Conservation (phyloP, 768 basidiomycete genomes). For the Phlebiopsis flavidoalba region DNA sequence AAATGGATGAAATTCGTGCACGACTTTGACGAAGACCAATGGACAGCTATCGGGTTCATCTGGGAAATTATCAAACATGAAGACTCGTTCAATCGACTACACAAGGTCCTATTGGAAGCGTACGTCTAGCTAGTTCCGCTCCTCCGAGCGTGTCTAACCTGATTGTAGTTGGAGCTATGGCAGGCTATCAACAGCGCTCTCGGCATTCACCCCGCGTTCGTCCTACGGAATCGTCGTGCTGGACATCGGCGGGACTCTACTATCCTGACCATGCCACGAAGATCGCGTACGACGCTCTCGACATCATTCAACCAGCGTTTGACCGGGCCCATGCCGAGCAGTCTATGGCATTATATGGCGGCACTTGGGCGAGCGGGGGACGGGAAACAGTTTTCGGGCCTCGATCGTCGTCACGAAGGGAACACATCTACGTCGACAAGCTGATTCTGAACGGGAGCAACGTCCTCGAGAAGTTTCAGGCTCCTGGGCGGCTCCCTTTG, state of each 20-base stretch:
- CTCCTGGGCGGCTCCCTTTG: no score
- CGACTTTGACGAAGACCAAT: conserved; percentile 25
- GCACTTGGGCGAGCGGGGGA: conserved; percentile 15
- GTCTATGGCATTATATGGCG: conserved; percentile 17
- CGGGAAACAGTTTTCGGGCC: neutral
- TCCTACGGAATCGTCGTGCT: conserved; percentile 21
- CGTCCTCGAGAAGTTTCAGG: no score
- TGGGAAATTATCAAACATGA: conserved; percentile 22
- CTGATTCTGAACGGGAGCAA: no score
- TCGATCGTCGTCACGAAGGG: no score
- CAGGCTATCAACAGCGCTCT: conserved; percentile 20
- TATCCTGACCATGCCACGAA: conserved; percentile 13
- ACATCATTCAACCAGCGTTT: conserved; percentile 21
- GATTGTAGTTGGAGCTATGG: conserved; percentile 22
- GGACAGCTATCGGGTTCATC: conserved; percentile 17
- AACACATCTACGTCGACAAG: no score
- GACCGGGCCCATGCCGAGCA: conserved; percentile 9
- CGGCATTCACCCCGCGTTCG: conserved; percentile 15
- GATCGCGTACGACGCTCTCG: conserved; percentile 20
- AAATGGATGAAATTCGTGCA: conserved; percentile 28
- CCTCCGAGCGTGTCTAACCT: neutral
- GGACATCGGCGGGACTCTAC: conserved; percentile 10
- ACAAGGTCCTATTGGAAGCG: conserved; percentile 25
- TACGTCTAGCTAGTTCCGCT: conserved; percentile 6
- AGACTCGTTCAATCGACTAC: conserved; percentile 17